Evolutionary conservation across 1,284 basidiomycete species (phyloP), one percentile per base, ranked within the genome.

Genomic region (Cutaneotrichosporon cutaneum): DNA sequence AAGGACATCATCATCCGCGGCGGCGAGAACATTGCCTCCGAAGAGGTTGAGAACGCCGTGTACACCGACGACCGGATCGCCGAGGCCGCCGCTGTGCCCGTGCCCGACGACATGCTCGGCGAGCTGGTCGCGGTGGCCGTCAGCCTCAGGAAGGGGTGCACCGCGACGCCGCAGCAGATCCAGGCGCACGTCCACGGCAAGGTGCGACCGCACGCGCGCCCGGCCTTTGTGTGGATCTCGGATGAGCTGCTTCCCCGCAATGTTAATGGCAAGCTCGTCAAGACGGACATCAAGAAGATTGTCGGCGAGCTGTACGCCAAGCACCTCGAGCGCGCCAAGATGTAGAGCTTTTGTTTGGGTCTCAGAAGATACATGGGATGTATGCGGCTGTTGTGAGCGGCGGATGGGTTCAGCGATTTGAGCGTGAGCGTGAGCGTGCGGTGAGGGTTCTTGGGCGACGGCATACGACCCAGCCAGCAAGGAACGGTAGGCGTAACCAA

Each of bases 1-100:
- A 66, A 66, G 56, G 76, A 78, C 60, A 70, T 78, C 48, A 78
- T 78, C 51, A 76, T 78, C 36, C 73, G 76, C 3, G 76, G 76
- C n/a, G 76, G 76, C 3, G 76, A 78, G 63, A 78, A 78, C 35
- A 56, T 65, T 45, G 72, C 73, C 0, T 75, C 73, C 5, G 62
- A 69, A 2, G 73, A 75, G 48, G 69, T 77, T 8, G 76, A 77
- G 65, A 74, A 75, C 57, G 76, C 70, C 14, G 50, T 77, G 18
- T 73, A 68, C 44, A 60, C 68, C 21, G 68, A 74, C 53, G 60
- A 67, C 26, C 60, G 68, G 14, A 65, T 77, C 9, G 60, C 63
- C 3, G 75, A 77, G 64, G 75, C 68, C 11, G 70, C 68, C 10
- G 76, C 73, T 14, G 64, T 77, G 7, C 66, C 74, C 1, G 66